A percentile compares a stretch with the other conserved stretches of the same genome.
These are phyloP conservation scores for Dysphania ambrosioides DNA, from an alignment of 148 eudicot species.

Conservation along the genomic window DNA sequence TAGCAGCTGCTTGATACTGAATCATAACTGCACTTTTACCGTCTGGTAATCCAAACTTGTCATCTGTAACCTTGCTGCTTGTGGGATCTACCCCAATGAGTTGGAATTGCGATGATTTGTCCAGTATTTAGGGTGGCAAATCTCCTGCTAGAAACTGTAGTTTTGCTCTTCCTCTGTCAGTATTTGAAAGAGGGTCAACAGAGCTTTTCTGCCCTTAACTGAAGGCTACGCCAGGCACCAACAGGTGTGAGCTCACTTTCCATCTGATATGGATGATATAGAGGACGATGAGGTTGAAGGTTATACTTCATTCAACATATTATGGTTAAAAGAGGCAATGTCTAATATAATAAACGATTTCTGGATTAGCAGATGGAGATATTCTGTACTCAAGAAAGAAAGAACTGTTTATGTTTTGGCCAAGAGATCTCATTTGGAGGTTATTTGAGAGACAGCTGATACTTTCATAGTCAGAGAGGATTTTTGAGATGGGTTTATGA, in stretches of 20 bases:
- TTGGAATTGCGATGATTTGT: neutral
- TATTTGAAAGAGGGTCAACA: constrained; percentile 23
- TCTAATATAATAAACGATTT: constrained; percentile 27
- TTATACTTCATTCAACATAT: constrained; percentile 32
- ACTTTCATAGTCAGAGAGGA: constrained; percentile 61
- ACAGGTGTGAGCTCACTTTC: constrained; percentile 20
- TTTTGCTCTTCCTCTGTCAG: constrained; percentile 25
- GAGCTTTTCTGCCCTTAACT: constrained; percentile 33
- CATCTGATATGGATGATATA: constrained; percentile 32
- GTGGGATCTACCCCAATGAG: neutral
- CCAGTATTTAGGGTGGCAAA: constrained; percentile 8
- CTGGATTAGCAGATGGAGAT: constrained; percentile 17
- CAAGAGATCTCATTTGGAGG: constrained; percentile 20
- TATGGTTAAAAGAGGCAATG: constrained; percentile 17
- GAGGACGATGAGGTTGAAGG: constrained; percentile 50
- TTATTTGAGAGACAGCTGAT: constrained; percentile 43
- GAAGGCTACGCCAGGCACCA: constrained; percentile 25
- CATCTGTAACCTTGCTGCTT: neutral
- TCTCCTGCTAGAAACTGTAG: constrained; percentile 22
- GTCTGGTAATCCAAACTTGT: constrained; percentile 6
- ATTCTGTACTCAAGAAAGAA: constrained; percentile 17
- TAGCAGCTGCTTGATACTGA: constrained; percentile 15
- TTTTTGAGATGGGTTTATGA: constrained; percentile 74
- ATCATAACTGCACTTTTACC: constrained; percentile 10
- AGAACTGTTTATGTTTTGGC: constrained; percentile 20